A percentile compares a stretch with the other conserved stretches of the same genome.
These are phyloP conservation scores for Pharus latifolius DNA, from an alignment of 176 grass and related monocot species.

Conservation along the genomic window DNA sequence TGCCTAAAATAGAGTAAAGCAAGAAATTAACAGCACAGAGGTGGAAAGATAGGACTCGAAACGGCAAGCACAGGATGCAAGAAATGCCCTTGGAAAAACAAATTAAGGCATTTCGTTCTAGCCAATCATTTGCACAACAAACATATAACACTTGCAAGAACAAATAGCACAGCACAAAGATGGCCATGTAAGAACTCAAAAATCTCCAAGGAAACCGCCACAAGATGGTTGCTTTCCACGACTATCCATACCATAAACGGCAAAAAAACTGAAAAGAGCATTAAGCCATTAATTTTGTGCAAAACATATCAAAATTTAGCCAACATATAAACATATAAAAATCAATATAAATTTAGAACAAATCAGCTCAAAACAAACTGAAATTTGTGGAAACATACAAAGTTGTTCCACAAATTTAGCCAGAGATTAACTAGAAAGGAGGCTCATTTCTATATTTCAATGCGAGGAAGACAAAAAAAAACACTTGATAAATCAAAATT, in stretches of 20 bases:
- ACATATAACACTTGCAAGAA: neutral
- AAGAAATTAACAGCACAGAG: neutral
- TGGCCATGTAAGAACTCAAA: neutral
- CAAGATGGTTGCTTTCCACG: neutral
- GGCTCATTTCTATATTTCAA: too few relatives aligned
- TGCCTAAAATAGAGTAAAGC: slow-evolving; percentile 4
- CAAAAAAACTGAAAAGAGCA: neutral
- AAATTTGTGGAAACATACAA: neutral
- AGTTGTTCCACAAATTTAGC: neutral
- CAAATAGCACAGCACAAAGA: neutral
- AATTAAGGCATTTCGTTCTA: neutral
- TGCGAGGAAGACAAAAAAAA: too few relatives aligned
- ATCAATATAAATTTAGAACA: neutral
- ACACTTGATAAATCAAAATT: too few relatives aligned
- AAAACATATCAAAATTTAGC: neutral
- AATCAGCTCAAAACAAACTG: neutral
- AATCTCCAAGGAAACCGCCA: neutral
- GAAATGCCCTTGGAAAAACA: neutral
- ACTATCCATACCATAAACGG: neutral
- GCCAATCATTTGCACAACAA: slow-evolving; percentile 1
- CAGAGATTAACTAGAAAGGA: too few relatives aligned
- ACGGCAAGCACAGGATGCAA: slow-evolving; percentile 13
- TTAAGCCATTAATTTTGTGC: neutral
- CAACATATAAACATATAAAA: too few relatives aligned
- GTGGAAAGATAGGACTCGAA: slow-evolving; percentile 4